These are phyloP conservation scores for Backusella circina DNA, from an alignment of 192 early-diverging fungal genomes.

Conservation along the genomic window DNA sequence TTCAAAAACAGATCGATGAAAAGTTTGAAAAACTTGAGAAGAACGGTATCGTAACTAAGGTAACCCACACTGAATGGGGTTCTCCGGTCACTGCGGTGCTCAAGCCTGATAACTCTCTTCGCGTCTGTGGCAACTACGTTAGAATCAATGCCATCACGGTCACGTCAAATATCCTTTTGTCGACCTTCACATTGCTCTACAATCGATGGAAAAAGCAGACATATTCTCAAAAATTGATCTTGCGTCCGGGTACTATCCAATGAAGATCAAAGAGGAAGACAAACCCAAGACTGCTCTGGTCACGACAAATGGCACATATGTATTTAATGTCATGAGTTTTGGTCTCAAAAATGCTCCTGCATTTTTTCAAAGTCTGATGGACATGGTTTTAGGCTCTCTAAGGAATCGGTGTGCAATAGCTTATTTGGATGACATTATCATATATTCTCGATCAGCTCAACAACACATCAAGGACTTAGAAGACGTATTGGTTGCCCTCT, in stretches of 20 bases:
- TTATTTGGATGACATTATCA: conserved; percentile 48
- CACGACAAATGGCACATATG: not conserved
- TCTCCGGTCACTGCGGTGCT: conserved; percentile 33
- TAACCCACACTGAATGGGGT: too few relatives aligned
- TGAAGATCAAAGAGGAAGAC: not conserved
- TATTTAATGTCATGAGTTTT: conserved; percentile 34
- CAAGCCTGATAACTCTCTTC: conserved; percentile 35
- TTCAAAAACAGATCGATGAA: too few relatives aligned
- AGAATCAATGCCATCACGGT: conserved; percentile 36
- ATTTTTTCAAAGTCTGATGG: conserved; percentile 37
- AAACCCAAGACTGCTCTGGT: conserved; percentile 8
- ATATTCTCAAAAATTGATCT: conserved; percentile 25
- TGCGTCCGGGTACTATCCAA: conserved; percentile 20
- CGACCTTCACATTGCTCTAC: conserved; percentile 25
- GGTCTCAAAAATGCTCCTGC: conserved; percentile 27
- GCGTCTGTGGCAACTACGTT: conserved; percentile 39
- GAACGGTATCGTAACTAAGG: too few relatives aligned
- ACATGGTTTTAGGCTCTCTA: conserved; percentile 26
- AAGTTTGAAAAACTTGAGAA: too few relatives aligned
- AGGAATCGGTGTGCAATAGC: conserved; percentile 13
- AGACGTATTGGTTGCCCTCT: too few relatives aligned
- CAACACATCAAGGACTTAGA: too few relatives aligned
- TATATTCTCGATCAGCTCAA: conserved; percentile 26
- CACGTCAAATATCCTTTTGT: conserved; percentile 38
- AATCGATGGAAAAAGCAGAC: not conserved